Evolutionary conservation across 768 basidiomycete genomes (phyloP).

Genomic region (Tylopilus plumbeoviolaceoides): DNA sequence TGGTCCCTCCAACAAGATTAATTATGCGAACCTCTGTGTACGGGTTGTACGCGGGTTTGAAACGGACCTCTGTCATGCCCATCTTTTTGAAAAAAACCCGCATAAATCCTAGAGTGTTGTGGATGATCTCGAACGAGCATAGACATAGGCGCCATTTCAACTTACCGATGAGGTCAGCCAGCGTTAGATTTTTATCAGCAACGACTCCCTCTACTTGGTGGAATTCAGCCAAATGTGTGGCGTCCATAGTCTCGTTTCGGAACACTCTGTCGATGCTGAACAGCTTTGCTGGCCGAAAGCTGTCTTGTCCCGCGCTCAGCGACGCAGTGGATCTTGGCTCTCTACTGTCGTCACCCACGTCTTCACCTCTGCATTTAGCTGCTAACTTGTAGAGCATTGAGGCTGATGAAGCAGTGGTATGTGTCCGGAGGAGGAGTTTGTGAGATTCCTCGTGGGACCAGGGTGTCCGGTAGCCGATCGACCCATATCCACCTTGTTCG

Average conservation of each 20-base stretch:
- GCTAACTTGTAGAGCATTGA: slow-evolving; percentile 94
- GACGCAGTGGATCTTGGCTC: slow-evolving; percentile 5
- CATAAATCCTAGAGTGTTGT: slow-evolving; percentile 77
- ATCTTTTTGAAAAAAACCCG: slow-evolving; percentile 97
- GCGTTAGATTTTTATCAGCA: slow-evolving; percentile 86
- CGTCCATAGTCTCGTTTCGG: slow-evolving; percentile 98
- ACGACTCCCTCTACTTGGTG: slow-evolving; percentile 99
- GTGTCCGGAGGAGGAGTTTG: slow-evolving; percentile 91
- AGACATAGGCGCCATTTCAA: not conserved
- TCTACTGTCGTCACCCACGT: slow-evolving; percentile 34
- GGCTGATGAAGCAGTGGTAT: slow-evolving; percentile 93
- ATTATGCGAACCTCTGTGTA: slow-evolving; percentile 76
- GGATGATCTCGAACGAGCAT: not conserved
- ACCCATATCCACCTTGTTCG: slow-evolving; percentile 83
- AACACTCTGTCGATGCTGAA: slow-evolving; percentile 99
- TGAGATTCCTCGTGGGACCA: slow-evolving; percentile 91
- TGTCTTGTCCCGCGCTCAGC: slow-evolving; percentile 43
- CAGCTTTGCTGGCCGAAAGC: slow-evolving; percentile 87
- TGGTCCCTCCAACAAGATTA: not conserved
- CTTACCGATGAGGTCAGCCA: slow-evolving; percentile 92
- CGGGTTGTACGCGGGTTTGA: slow-evolving; percentile 99
- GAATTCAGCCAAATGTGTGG: slow-evolving; percentile 98
- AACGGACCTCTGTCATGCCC: slow-evolving; percentile 89
- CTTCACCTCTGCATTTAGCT: slow-evolving; percentile 69
- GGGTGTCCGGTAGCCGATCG: slow-evolving; percentile 94